A percentile compares a stretch with the other conserved stretches of the same genome.
These are phyloP conservation scores for Solanum hybrid DNA, from an alignment of 305 asterid species.

Conservation along the genomic window DNA sequence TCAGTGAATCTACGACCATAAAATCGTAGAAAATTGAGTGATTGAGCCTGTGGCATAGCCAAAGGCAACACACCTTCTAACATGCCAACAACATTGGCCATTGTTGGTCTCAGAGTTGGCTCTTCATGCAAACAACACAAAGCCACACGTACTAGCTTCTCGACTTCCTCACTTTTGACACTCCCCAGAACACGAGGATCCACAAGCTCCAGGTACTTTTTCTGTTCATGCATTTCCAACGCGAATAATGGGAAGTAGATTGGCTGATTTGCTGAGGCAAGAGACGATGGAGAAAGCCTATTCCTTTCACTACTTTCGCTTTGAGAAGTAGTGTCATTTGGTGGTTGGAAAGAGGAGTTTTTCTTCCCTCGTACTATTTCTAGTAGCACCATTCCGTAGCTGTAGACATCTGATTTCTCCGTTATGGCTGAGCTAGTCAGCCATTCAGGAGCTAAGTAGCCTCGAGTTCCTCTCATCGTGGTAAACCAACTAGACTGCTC, in stretches of 20 bases:
- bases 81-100: slow-evolving; percentile 49
- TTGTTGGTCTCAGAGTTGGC: slow-evolving; percentile 40
- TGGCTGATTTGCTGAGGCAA: neutral
- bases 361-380: slow-evolving; percentile 56
- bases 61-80: slow-evolving; percentile 35
- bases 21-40: slow-evolving; percentile 41
- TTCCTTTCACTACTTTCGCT: neutral
- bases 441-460: slow-evolving; percentile 67
- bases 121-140: slow-evolving; percentile 57
- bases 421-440: slow-evolving; percentile 50
- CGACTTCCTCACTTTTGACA: slow-evolving; percentile 32
- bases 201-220: slow-evolving; percentile 42
- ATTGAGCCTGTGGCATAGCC: slow-evolving; percentile 30
- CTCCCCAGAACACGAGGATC: slow-evolving; percentile 34
- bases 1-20: slow-evolving; percentile 37
- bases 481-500: slow-evolving; percentile 42
- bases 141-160: slow-evolving; percentile 41
- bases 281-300: neutral
- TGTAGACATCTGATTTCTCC: slow-evolving; percentile 56
- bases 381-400: slow-evolving; percentile 54
- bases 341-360: slow-evolving; percentile 22
- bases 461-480: slow-evolving; percentile 67
- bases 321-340: slow-evolving; percentile 2
- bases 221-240: slow-evolving; percentile 46
- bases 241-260: slow-evolving; percentile 45